These are phyloP conservation scores for Periconia sp. DNA, from an alignment of 2,329 filamentous ascomycete species.

Conservation along the genomic window DNA sequence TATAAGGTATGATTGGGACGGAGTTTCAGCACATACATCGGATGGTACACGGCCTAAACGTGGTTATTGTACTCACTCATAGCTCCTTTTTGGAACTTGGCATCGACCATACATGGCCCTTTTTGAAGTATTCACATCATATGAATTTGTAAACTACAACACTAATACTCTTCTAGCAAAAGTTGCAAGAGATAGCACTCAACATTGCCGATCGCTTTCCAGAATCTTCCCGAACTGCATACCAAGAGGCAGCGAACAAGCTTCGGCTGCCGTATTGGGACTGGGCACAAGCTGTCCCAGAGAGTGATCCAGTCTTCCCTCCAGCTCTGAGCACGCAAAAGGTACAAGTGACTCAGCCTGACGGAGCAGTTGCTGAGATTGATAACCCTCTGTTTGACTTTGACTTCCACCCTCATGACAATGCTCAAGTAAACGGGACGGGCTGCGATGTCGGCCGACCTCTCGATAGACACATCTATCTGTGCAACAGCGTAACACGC, in stretches of 20 bases:
- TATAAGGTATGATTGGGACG: conserved; percentile 57
- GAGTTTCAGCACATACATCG: conserved; percentile 49
- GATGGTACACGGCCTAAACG: not conserved
- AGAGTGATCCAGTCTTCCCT: conserved; percentile 39
- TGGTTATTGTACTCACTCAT: conserved; percentile 79
- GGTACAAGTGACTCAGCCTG: conserved; percentile 47
- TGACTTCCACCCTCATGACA: conserved; percentile 61
- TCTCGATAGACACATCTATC: not conserved
- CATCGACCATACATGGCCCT: conserved; percentile 77
- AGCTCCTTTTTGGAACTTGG: conserved; percentile 80
- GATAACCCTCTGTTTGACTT: conserved; percentile 49
- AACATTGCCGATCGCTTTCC: conserved; percentile 45
- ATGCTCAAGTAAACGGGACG: conserved; percentile 34
- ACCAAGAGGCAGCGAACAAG: conserved; percentile 42
- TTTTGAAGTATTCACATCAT: conserved; percentile 54
- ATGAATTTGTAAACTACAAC: not conserved
- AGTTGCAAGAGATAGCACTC: conserved; percentile 43
- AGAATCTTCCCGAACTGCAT: conserved; percentile 33
- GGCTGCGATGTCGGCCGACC: conserved; percentile 50
- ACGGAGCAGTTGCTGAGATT: conserved; percentile 32
- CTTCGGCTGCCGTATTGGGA: conserved; percentile 54
- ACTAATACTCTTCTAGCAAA: conserved; percentile 36
- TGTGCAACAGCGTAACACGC: not conserved
- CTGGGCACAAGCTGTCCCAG: conserved; percentile 45
- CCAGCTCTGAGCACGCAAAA: conserved; percentile 39